Percentiles rank a stretch among this genome's conserved stretches.
These are phyloP conservation scores for Fusarium fracticaudum DNA, from an alignment of 2,329 filamentous ascomycete species.

Conservation along the genomic window DNA sequence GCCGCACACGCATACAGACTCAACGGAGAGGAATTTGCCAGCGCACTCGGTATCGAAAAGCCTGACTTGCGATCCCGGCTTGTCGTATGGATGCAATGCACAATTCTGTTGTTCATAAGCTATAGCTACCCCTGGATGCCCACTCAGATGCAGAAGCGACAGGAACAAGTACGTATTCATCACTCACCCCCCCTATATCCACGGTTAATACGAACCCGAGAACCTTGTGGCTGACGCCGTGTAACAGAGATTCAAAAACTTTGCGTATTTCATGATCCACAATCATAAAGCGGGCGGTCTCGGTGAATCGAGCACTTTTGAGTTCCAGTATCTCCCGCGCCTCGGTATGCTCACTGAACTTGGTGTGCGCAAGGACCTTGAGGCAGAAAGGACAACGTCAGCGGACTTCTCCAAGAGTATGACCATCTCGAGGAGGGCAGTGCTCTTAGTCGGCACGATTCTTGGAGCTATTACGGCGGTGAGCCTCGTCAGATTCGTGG, in stretches of 20 bases:
- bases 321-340: slow-evolving; percentile 75
- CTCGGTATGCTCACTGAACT: slow-evolving; percentile 49
- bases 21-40: slow-evolving; percentile 71
- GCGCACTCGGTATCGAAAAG: slow-evolving; percentile 66
- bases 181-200: neutral
- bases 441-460: slow-evolving; percentile 27
- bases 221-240: slow-evolving; percentile 15
- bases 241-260: slow-evolving; percentile 40
- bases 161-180: slow-evolving; percentile 40
- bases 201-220: neutral
- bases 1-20: slow-evolving; percentile 74
- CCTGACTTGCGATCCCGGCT: slow-evolving; percentile 67
- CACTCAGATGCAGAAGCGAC: slow-evolving; percentile 50
- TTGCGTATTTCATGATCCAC: slow-evolving; percentile 62
- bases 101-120: slow-evolving; percentile 68
- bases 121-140: slow-evolving; percentile 55
- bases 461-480: slow-evolving; percentile 24
- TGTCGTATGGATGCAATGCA: slow-evolving; percentile 71
- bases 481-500: slow-evolving; percentile 27
- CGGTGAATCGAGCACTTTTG: slow-evolving; percentile 70
- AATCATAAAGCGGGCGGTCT: slow-evolving; percentile 70
- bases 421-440: slow-evolving; percentile 24
- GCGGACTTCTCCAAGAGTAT: slow-evolving; percentile 2
- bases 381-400: neutral
- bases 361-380: slow-evolving; percentile 36